phyloP scores from a whole-genome alignment of 1,284 basidiomycete species.

The Trametes polyzona region DNA sequence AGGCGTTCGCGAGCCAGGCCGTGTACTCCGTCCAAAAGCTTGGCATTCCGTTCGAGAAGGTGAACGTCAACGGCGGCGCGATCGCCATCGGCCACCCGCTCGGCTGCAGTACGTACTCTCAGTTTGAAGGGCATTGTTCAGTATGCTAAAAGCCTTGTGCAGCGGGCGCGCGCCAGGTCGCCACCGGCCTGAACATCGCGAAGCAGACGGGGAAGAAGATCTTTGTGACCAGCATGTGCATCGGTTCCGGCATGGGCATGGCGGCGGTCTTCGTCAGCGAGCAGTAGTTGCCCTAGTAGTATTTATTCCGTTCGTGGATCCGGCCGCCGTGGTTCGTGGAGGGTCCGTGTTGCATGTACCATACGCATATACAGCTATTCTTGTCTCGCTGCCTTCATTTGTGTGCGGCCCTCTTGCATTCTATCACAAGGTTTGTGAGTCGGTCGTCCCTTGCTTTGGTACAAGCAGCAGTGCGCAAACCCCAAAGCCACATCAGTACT shows the following conservation, averaged over 20 bases:
- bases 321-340: constrained; percentile 25
- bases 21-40: constrained; percentile 81
- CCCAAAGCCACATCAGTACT: too few relatives aligned
- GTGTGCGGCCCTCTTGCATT: too few relatives aligned
- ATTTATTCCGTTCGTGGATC: constrained; percentile 31
- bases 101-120: constrained; percentile 78
- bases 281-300: constrained; percentile 45
- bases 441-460: too few relatives aligned
- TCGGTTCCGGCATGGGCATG: constrained; percentile 93
- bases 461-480: too few relatives aligned
- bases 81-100: constrained; percentile 90
- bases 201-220: constrained; percentile 77
- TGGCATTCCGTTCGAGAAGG: constrained; percentile 78
- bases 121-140: too few relatives aligned
- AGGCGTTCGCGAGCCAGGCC: constrained; percentile 91
- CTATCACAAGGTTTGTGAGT: too few relatives aligned
- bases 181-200: constrained; percentile 83
- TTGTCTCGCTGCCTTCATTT: too few relatives aligned
- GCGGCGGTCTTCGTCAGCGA: constrained; percentile 84
- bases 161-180: constrained; percentile 89
- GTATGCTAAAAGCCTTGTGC: too few relatives aligned
- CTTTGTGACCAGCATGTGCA: constrained; percentile 95
- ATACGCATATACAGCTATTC: too few relatives aligned
- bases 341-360: constrained; percentile 21
- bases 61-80: constrained; percentile 88